These are phyloP conservation scores for Boletales sp. DNA, from an alignment of 768 basidiomycete species.

Conservation along the genomic window DNA sequence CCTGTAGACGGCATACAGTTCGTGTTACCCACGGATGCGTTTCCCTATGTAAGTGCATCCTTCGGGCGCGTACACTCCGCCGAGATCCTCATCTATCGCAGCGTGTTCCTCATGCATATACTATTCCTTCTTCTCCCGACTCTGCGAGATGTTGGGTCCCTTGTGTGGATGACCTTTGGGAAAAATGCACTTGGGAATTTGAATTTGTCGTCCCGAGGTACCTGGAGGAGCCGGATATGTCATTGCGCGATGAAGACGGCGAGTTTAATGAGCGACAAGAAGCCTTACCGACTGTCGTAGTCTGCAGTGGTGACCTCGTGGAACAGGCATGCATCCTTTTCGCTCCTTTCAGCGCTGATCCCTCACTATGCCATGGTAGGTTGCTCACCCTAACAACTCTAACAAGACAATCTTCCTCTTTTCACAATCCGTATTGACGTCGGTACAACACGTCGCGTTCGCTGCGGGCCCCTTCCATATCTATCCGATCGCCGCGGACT, in stretches of 20 bases:
- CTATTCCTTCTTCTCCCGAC: constrained; percentile 82
- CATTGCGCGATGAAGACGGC: constrained; percentile 36
- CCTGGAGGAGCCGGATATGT: constrained; percentile 52
- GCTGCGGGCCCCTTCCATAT: constrained; percentile 94
- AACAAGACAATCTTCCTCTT: constrained; percentile 95
- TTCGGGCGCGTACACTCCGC: neutral
- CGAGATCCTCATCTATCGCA: constrained; percentile 31
- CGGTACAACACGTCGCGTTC: constrained; percentile 95
- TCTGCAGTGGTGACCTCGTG: constrained; percentile 91
- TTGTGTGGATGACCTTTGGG: constrained; percentile 92
- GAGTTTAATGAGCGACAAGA: constrained; percentile 50
- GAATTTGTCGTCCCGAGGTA: constrained; percentile 91
- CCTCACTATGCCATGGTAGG: constrained; percentile 40
- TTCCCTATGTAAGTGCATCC: constrained; percentile 68
- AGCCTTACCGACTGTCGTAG: constrained; percentile 75
- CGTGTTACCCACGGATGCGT: constrained; percentile 73
- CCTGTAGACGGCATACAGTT: constrained; percentile 86
- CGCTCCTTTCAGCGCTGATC: constrained; percentile 1
- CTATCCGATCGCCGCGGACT: constrained; percentile 62
- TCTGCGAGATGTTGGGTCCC: constrained; percentile 99
- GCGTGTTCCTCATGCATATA: constrained; percentile 93
- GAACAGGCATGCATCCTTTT: constrained; percentile 66
- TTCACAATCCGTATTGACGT: constrained; percentile 79
- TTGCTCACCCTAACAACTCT: constrained; percentile 90
- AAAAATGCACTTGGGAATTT: constrained; percentile 97